Evolutionary conservation across 2,329 filamentous ascomycete genomes (phyloP), one percentile per base, ranked within the genome.

Genomic region (Xylaria multiplex): DNA sequence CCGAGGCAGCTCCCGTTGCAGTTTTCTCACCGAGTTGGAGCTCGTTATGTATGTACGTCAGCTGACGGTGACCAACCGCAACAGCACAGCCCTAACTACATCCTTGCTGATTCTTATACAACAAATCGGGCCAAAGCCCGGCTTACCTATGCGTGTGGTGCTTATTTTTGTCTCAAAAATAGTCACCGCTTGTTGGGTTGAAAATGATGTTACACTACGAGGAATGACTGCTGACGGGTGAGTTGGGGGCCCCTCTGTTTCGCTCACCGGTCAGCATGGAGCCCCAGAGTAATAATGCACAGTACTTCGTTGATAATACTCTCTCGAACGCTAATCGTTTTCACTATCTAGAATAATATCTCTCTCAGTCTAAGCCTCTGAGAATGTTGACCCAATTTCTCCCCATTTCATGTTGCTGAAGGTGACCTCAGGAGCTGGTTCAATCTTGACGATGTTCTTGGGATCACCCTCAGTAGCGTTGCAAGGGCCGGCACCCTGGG

Each of bases 341-440:
- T 50, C n/a, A 16, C 43, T 24, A 30, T 27, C 40, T 32, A 40
- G 27, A 6, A 30, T 32, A 22, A 30, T 30, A 1, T 59, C 9
- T 16, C 35, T 24, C 32, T 3, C 14, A 13, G 49, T 40, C 37
- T 59, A 66, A 52, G 63, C 46, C 27, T 61, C 57, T 11, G 60
- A 60, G 54, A 74, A 86, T 22, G 84, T 87, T 24, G 82, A 84
- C 65, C 80, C 81, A 64, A 87, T 81, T 69, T 86, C 83, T 9
- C 86, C 86, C 75, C 83, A 83, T 76, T 83, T 84, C 73, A 88
- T 82, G 77, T 87, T 86, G 68, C 81, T 84, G 76, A 83, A 88
- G 13, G 79, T 81, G 19, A 88, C 85, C 67, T 81, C 79, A 42
- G 86, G 79, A 67, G 81, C 77, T 1, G 85, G 78, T 67, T 81